Evolutionary conservation across 768 basidiomycete species (phyloP).

Genomic region (Termitomyces sp.): DNA sequence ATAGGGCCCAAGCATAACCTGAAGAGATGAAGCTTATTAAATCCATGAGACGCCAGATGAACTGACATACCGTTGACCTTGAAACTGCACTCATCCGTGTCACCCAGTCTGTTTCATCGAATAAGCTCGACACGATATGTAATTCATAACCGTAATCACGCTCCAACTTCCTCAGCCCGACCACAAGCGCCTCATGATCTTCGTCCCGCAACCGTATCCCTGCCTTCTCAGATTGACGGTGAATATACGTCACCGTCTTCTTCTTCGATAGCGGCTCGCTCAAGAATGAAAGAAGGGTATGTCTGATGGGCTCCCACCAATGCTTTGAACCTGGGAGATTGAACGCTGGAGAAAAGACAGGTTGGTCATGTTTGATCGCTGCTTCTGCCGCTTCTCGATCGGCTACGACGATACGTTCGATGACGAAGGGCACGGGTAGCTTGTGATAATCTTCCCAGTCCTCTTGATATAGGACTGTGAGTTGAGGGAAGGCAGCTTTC

Average conservation of each 20-base stretch:
- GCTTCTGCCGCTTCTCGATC: constrained; percentile 64
- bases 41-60: neutral
- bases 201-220: constrained; percentile 45
- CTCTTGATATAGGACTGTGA: constrained; percentile 59
- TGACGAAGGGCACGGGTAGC: constrained; percentile 63
- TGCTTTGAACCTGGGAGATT: constrained; percentile 38
- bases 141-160: constrained; percentile 50
- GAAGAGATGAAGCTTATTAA: constrained; percentile 8
- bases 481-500: constrained; percentile 69
- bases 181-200: constrained; percentile 59
- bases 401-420: constrained; percentile 73
- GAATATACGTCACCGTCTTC: constrained; percentile 62
- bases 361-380: constrained; percentile 23
- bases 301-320: constrained; percentile 69
- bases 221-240: constrained; percentile 47
- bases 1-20: constrained; percentile 60
- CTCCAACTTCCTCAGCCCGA: constrained; percentile 48
- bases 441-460: constrained; percentile 77
- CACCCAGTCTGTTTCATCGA: constrained; percentile 47
- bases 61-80: constrained; percentile 55
- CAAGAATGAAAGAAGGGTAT: constrained; percentile 38
- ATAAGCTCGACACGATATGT: constrained; percentile 44
- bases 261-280: constrained; percentile 24
- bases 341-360: constrained; percentile 39
- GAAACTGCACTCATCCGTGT: constrained; percentile 61